Conservation (phyloP, 495 filamentous ascomycete species). For the Pseudoneurospora amorphoporcata region DNA sequence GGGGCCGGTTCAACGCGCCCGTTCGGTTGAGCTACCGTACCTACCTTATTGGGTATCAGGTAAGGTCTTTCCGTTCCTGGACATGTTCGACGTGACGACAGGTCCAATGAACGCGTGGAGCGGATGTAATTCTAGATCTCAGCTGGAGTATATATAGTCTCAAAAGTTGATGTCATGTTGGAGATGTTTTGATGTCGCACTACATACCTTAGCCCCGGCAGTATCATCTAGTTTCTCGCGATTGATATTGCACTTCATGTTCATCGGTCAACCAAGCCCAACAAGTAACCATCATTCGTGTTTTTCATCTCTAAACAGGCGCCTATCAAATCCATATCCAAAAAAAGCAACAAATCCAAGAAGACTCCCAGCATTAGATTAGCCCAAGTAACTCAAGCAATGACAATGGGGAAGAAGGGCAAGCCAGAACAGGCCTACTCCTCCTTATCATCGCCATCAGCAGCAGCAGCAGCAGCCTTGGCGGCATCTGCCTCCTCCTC, state of each 20-base stretch:
- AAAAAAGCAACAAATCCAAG: background rate
- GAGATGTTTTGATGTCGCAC: background rate
- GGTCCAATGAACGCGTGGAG: background rate
- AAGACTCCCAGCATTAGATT: background rate
- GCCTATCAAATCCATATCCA: background rate
- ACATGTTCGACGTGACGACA: background rate
- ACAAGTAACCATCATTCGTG: background rate
- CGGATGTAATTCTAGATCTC: background rate
- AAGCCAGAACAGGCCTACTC: conserved; percentile 13
- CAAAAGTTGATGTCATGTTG: background rate
- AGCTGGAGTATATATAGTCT: background rate
- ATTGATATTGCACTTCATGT: background rate
- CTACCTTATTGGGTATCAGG: background rate
- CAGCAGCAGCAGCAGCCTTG: conserved; percentile 8
- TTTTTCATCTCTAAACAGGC: background rate
- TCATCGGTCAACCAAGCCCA: background rate
- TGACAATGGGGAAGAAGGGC: background rate
- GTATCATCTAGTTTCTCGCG: background rate
- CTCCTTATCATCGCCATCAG: conserved; percentile 23
- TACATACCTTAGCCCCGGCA: background rate
- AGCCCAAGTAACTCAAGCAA: background rate
- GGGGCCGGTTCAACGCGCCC: background rate
- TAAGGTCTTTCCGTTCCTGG: background rate
- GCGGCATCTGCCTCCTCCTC: conserved; percentile 7
- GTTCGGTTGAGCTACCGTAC: background rate